A percentile compares a stretch with the other conserved stretches of the same genome.
phyloP scores from a whole-genome alignment of 2,329 filamentous ascomycete genomes.

The Aspergillus ochraceoroseus region DNA sequence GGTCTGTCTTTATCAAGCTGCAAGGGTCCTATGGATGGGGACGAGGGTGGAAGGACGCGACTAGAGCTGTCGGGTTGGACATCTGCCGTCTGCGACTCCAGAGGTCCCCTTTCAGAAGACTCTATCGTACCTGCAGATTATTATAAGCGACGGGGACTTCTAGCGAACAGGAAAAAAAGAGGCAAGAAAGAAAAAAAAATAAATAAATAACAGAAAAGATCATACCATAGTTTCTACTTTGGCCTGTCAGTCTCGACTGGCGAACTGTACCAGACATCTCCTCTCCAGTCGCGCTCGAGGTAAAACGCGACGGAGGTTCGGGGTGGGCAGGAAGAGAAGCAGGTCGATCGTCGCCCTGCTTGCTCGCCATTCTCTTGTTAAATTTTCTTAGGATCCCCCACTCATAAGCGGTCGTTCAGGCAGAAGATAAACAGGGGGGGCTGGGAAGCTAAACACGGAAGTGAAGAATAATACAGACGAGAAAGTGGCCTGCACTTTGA shows the following conservation, averaged over 20 bases:
- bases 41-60: constrained; percentile 40
- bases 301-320: constrained; percentile 11
- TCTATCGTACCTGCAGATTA: constrained; percentile 31
- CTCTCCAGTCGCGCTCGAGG: constrained; percentile 15
- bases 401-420: constrained; percentile 3
- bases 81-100: constrained; percentile 29
- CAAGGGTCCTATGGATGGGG: constrained; percentile 41
- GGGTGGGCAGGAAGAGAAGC: constrained; percentile 10
- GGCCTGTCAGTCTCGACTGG: constrained; percentile 15
- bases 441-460: constrained; percentile 10
- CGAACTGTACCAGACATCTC: constrained; percentile 18
- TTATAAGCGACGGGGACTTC: constrained; percentile 3
- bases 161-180: not conserved
- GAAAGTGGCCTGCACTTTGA: constrained; percentile 20
- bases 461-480: constrained; percentile 7
- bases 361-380: constrained; percentile 18
- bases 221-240: constrained; percentile 32
- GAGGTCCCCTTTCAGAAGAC: constrained; percentile 19
- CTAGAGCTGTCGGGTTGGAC: constrained; percentile 27
- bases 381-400: constrained; percentile 5
- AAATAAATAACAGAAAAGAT: too few species aligned
- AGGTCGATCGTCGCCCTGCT: constrained; percentile 12
- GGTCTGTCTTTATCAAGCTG: constrained; percentile 45
- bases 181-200: too few species aligned
- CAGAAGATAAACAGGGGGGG: constrained; percentile 12